A percentile compares a stretch with the other conserved stretches of the same genome.
These are phyloP conservation scores for Pyrus hybrid DNA, from an alignment of 331 rosid species.

Conservation along the genomic window DNA sequence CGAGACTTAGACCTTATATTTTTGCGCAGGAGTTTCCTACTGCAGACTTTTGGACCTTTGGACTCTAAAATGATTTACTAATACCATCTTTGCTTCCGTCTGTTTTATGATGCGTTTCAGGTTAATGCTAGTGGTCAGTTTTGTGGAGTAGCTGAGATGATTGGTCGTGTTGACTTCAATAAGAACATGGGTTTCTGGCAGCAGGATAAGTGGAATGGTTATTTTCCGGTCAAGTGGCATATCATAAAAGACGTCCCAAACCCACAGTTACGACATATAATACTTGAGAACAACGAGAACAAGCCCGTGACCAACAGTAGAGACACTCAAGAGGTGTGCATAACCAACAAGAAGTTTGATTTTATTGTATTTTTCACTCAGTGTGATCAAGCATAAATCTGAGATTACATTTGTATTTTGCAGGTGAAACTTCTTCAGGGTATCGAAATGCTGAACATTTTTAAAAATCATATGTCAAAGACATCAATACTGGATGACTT, in stretches of 20 bases:
- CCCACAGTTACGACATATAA: slow-evolving; percentile 61
- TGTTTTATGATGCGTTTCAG: slow-evolving; percentile 24
- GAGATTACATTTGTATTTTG: slow-evolving; percentile 11
- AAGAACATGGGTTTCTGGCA: slow-evolving; percentile 89
- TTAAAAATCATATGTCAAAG: slow-evolving; percentile 42
- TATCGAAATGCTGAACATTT: slow-evolving; percentile 47
- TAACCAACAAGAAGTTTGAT: not conserved
- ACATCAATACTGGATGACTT: slow-evolving; percentile 76
- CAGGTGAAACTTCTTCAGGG: slow-evolving; percentile 64
- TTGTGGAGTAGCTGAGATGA: slow-evolving; percentile 93
- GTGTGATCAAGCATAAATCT: not conserved
- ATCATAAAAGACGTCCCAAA: slow-evolving; percentile 73
- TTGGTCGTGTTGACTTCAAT: slow-evolving; percentile 60
- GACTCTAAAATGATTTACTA: not conserved
- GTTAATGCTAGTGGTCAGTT: slow-evolving; percentile 92
- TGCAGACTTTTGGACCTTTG: not conserved
- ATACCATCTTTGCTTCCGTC: not conserved
- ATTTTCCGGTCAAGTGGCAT: slow-evolving; percentile 87
- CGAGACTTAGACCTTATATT: not conserved
- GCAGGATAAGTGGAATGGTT: slow-evolving; percentile 87
- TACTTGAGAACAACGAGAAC: slow-evolving; percentile 75
- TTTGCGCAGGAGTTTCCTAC: not conserved
- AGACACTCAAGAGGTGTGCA: slow-evolving; percentile 79
- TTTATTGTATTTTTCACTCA: not conserved
- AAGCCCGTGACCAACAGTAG: slow-evolving; percentile 84